These are phyloP conservation scores for Lepidium didymum DNA, from an alignment of 345 rosid species.

Conservation along the genomic window DNA sequence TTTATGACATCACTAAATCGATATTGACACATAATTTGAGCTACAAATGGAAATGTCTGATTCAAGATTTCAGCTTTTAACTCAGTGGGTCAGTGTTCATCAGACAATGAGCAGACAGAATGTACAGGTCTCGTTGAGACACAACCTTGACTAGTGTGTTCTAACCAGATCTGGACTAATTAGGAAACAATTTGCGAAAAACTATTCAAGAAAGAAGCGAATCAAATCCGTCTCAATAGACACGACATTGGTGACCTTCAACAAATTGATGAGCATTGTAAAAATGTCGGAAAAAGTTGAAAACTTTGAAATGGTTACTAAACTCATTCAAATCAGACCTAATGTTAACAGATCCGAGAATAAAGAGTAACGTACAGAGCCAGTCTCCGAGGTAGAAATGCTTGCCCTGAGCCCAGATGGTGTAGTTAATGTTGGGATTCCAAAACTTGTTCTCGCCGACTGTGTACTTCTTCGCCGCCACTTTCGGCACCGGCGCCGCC, in stretches of 20 bases:
- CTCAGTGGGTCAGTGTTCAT: neutral
- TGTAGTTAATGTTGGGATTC: conserved; percentile 68
- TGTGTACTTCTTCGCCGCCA: conserved; percentile 50
- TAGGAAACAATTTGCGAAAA: neutral
- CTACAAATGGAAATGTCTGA: neutral
- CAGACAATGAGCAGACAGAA: conserved; percentile 3
- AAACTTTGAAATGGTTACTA: neutral
- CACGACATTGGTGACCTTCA: neutral
- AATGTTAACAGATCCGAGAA: neutral
- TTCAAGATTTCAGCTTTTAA: conserved; percentile 14
- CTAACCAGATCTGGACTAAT: conserved; percentile 20
- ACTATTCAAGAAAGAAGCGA: neutral
- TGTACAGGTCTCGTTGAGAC: neutral
- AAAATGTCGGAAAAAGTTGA: neutral
- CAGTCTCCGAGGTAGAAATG: conserved; percentile 89
- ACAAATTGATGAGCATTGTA: neutral
- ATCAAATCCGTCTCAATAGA: neutral
- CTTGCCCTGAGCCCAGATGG: conserved; percentile 68
- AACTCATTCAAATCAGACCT: conserved; percentile 12
- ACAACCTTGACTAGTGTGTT: neutral
- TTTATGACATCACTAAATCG: neutral
- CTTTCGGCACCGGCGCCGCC: conserved; percentile 40
- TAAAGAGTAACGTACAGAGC: conserved; percentile 73
- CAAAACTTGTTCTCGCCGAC: conserved; percentile 67
- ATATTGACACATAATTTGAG: neutral